Conservation (phyloP, 345 rosid genomes). For the Fremontodendron californicum region DNA sequence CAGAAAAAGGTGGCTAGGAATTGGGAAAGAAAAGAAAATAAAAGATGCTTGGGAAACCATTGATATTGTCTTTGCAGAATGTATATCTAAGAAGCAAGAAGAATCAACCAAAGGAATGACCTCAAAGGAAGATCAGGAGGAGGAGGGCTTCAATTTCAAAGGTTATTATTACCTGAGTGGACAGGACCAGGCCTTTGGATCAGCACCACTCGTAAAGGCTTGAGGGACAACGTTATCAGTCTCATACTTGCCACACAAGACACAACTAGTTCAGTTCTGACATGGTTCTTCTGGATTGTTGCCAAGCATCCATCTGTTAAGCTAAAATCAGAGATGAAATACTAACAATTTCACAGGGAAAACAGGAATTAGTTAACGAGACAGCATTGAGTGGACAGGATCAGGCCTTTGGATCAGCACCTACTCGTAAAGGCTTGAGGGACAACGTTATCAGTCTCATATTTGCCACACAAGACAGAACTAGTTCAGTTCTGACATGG, state of each 20-base stretch:
- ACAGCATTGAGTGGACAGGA: too few species aligned
- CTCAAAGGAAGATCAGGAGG: background rate
- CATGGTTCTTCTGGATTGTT: conserved; percentile 18
- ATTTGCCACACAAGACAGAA: conserved; percentile 12
- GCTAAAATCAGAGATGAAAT: conserved; percentile 13
- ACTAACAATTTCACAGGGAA: background rate
- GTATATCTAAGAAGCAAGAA: background rate
- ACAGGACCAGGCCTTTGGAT: background rate
- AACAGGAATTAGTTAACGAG: too few species aligned
- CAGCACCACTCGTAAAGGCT: background rate
- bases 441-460: conserved; percentile 8
- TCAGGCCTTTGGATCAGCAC: background rate
- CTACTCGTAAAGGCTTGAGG: background rate
- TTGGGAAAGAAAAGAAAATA: conserved; percentile 14
- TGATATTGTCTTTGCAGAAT: background rate
- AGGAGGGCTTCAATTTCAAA: background rate
- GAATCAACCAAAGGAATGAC: background rate
- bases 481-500: conserved; percentile 18
- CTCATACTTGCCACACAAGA: conserved; percentile 12
- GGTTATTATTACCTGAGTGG: background rate
- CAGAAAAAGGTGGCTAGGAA: conserved; percentile 5
- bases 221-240: conserved; percentile 10
- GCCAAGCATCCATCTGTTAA: conserved; percentile 9
- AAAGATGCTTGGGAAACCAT: conserved; percentile 5
- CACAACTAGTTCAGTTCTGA: conserved; percentile 15